Evolutionary conservation across 2,329 filamentous ascomycete genomes (phyloP).

Genomic region (Pleochaeta shiraiana): DNA sequence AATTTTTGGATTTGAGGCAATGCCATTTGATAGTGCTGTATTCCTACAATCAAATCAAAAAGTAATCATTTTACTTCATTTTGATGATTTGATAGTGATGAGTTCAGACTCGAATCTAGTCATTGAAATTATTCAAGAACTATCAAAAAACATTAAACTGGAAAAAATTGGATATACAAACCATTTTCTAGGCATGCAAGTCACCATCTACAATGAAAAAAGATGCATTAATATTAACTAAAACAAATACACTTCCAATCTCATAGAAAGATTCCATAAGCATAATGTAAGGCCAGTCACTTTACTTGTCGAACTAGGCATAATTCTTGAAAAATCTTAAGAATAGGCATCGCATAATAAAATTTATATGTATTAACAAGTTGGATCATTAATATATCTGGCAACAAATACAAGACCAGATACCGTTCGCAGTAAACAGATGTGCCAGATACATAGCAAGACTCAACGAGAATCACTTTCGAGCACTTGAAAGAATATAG

Average conservation of each 20-base stretch:
- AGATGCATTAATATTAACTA: not conserved
- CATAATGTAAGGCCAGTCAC: not conserved
- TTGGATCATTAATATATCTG: not conserved
- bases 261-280: not conserved
- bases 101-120: not conserved
- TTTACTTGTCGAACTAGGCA: not conserved
- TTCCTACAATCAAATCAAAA: not conserved
- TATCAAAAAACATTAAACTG: not conserved
- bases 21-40: not conserved
- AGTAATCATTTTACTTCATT: not conserved
- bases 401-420: not conserved
- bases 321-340: not conserved
- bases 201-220: not conserved
- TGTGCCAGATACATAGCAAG: not conserved
- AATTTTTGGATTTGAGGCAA: not conserved
- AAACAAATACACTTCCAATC: not conserved
- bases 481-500: not conserved
- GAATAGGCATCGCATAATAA: not conserved
- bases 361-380: not conserved
- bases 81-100: not conserved
- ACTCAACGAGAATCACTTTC: not conserved
- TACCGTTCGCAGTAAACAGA: not conserved
- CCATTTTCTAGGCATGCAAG: not conserved
- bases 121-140: not conserved
- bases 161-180: not conserved